Conservation (phyloP, 1,284 basidiomycete genomes). For the Vanrija sp. region DNA sequence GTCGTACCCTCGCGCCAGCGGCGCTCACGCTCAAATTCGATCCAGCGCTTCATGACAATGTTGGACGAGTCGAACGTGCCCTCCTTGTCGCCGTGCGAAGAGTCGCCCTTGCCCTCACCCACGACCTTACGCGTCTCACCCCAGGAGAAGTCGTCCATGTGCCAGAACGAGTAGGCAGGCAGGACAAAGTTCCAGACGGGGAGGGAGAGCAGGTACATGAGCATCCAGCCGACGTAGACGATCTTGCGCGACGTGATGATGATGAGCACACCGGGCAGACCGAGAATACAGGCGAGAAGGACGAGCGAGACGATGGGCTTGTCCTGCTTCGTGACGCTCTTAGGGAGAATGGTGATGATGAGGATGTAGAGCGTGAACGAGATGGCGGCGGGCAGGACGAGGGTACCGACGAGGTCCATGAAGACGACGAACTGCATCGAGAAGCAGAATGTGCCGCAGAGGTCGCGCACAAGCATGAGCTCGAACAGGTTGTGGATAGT, state of each 20-base stretch:
- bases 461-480: constrained; percentile 85
- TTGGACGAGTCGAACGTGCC: constrained; percentile 93
- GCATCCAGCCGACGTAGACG: constrained; percentile 95
- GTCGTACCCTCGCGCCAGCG: constrained; percentile 83
- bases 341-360: constrained; percentile 74
- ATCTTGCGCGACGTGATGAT: constrained; percentile 91
- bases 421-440: constrained; percentile 97
- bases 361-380: constrained; percentile 92
- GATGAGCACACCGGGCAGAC: constrained; percentile 91
- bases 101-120: constrained; percentile 62
- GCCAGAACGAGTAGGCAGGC: constrained; percentile 94
- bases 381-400: constrained; percentile 96
- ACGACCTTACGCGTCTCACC: constrained; percentile 87
- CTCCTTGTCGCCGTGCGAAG: constrained; percentile 78
- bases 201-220: constrained; percentile 86
- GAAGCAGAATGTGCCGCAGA: constrained; percentile 94
- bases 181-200: constrained; percentile 95
- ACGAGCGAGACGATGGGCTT: constrained; percentile 88
- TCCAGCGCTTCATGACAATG: constrained; percentile 99
- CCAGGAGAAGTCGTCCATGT: constrained; percentile 99
- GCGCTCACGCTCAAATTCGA: constrained; percentile 93
- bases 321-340: constrained; percentile 57
- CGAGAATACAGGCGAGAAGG: constrained; percentile 86
- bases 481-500: constrained; percentile 97
- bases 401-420: constrained; percentile 94